Conservation (phyloP, 2,329 filamentous ascomycete species). For the Fusarium ramigenum region DNA sequence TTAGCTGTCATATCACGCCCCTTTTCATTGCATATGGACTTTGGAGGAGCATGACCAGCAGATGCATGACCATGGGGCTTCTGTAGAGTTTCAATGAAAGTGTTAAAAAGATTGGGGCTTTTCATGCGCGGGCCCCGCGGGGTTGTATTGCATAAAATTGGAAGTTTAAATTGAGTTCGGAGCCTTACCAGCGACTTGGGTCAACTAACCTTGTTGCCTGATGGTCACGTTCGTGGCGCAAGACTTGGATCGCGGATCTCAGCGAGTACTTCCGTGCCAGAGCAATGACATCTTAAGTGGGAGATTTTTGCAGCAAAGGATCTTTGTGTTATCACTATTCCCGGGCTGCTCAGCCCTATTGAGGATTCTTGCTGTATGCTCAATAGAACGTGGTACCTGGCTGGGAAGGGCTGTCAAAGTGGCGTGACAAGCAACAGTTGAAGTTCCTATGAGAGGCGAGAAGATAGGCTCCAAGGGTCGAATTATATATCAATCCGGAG, state of each 20-base stretch:
- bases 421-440: no score
- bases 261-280: neutral
- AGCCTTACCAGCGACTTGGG: neutral
- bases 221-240: neutral
- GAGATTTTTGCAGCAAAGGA: rapidly evolving
- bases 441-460: rapidly evolving
- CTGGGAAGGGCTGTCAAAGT: neutral
- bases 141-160: neutral
- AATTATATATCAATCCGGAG: rapidly evolving
- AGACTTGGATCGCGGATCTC: no score
- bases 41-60: no score
- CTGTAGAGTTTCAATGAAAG: neutral
- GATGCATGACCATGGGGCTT: neutral
- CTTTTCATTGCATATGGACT: neutral
- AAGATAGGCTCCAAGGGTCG: neutral
- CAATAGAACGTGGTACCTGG: neutral
- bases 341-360: no score
- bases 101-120: no score
- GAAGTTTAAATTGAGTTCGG: neutral
- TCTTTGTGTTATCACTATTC: rapidly evolving
- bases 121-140: neutral
- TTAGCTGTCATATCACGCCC: neutral
- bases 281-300: rapidly evolving
- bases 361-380: no score
- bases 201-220: neutral